phyloP scores from a whole-genome alignment of 1,284 basidiomycete genomes.

The Austroboletus rostrupii region DNA sequence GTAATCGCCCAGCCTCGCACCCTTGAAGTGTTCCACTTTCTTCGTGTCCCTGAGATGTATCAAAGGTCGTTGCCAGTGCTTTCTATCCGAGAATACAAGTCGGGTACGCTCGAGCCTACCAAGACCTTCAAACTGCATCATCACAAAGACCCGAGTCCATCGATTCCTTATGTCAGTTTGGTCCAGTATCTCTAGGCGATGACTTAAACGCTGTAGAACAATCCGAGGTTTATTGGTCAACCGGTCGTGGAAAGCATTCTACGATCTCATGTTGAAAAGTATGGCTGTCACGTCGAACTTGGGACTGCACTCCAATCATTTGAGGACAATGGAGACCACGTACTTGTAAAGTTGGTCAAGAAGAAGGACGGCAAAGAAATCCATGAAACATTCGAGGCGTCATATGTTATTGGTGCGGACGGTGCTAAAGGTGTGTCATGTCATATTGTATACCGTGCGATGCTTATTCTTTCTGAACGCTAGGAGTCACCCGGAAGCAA shows the following conservation, averaged over 20 bases:
- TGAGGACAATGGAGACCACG: slow-evolving; percentile 27
- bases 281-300: slow-evolving; percentile 30
- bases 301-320: slow-evolving; percentile 31
- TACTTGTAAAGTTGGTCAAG: slow-evolving; percentile 25
- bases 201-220: slow-evolving; percentile 8
- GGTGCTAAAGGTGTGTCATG: slow-evolving; percentile 30
- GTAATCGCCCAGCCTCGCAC: slow-evolving; percentile 24
- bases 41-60: slow-evolving; percentile 21
- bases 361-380: slow-evolving; percentile 13
- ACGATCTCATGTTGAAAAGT: slow-evolving; percentile 27
- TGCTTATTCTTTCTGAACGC: background rate
- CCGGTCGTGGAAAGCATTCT: slow-evolving; percentile 30
- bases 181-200: background rate
- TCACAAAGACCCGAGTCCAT: slow-evolving; percentile 21
- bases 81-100: slow-evolving; percentile 17
- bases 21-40: slow-evolving; percentile 29
- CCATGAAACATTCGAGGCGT: slow-evolving; percentile 20
- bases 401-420: slow-evolving; percentile 38
- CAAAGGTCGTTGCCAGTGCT: background rate
- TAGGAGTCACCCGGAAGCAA: slow-evolving; percentile 36
- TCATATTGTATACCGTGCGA: background rate
- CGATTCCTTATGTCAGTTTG: slow-evolving; percentile 22
- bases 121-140: slow-evolving; percentile 9
- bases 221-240: slow-evolving; percentile 29
- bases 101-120: slow-evolving; percentile 15